Percentiles rank a stretch among this genome's conserved stretches.
Evolutionary conservation across 2,329 filamentous ascomycete genomes (phyloP).

Genomic region (Trichoderma aggressivum): DNA sequence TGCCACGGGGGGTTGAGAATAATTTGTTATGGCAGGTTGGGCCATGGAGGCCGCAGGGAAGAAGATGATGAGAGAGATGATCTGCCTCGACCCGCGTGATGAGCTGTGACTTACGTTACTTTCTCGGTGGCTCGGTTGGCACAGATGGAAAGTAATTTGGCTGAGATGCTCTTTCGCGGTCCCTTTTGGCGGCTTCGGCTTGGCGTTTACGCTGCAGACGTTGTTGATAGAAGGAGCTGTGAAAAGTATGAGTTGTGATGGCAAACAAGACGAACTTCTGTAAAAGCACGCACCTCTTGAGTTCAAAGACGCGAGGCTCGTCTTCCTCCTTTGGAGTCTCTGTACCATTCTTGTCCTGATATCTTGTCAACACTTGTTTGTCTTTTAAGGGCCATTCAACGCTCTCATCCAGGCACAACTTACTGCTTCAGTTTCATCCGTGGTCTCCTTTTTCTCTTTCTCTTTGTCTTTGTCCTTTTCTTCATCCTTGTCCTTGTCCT

Average conservation of each 20-base stretch:
- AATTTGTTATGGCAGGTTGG: neutral
- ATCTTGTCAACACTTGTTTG: slow-evolving; percentile 29
- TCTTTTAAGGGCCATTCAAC: neutral
- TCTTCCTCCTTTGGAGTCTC: slow-evolving; percentile 53
- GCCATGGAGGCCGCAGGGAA: no score
- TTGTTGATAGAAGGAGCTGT: slow-evolving; percentile 80
- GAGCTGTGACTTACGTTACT: slow-evolving; percentile 19
- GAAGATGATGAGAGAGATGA: neutral
- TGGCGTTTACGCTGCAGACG: slow-evolving; percentile 68
- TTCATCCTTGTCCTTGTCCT: slow-evolving; percentile 35
- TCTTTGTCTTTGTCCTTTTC: slow-evolving; percentile 35
- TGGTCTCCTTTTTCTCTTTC: slow-evolving; percentile 35
- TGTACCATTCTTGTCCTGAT: slow-evolving; percentile 23
- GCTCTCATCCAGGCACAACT: slow-evolving; percentile 24
- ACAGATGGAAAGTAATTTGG: slow-evolving; percentile 82
- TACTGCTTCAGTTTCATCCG: slow-evolving; percentile 28
- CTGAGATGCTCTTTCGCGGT: slow-evolving; percentile 74
- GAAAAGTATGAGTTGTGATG: neutral
- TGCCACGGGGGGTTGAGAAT: neutral
- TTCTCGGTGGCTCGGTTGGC: slow-evolving; percentile 57
- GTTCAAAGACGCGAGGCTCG: slow-evolving; percentile 74
- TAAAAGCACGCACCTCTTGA: slow-evolving; percentile 65
- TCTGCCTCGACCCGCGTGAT: neutral
- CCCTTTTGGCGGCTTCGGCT: slow-evolving; percentile 61
- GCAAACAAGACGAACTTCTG: neutral